A percentile compares a stretch with the other conserved stretches of the same genome.
phyloP scores from a whole-genome alignment of 2,329 filamentous ascomycete genomes.

The Neofusicoccum ribis region DNA sequence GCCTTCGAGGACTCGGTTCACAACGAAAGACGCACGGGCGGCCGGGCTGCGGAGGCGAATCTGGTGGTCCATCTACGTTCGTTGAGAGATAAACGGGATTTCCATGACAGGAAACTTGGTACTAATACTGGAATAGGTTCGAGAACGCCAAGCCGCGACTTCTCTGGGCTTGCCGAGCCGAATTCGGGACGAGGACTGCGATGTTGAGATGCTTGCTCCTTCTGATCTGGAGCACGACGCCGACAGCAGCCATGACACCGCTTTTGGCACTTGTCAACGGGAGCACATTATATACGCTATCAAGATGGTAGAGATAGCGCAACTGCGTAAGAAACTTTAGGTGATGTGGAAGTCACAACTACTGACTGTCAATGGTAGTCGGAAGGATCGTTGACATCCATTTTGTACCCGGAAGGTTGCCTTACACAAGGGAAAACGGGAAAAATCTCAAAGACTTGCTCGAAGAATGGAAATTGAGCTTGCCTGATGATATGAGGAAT shows the following conservation, averaged over 20 bases:
- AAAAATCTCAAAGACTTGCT: neutral
- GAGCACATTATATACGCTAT: conserved; percentile 30
- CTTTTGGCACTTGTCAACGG: conserved; percentile 34
- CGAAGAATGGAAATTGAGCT: neutral
- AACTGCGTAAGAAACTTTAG: neutral
- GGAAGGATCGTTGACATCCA: conserved; percentile 1
- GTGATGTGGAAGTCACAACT: neutral
- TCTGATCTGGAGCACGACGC: conserved; percentile 41
- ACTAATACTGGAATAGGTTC: conserved; percentile 36
- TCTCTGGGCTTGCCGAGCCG: conserved; percentile 49
- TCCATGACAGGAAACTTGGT: neutral
- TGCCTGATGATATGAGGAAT: neutral
- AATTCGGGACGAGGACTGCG: conserved; percentile 53
- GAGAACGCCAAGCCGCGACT: conserved; percentile 51
- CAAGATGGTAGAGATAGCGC: neutral
- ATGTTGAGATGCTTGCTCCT: conserved; percentile 42
- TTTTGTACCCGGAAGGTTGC: neutral
- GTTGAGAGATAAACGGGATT: neutral
- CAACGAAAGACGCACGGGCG: conserved; percentile 26
- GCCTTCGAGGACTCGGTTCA: conserved; percentile 36
- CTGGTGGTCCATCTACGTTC: conserved; percentile 56
- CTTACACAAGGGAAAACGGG: neutral
- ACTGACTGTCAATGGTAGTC: neutral
- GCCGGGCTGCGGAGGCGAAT: conserved; percentile 49
- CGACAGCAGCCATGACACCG: conserved; percentile 25